Conservation (phyloP, 1,284 basidiomycete species). For the Pterulicium gracile region DNA sequence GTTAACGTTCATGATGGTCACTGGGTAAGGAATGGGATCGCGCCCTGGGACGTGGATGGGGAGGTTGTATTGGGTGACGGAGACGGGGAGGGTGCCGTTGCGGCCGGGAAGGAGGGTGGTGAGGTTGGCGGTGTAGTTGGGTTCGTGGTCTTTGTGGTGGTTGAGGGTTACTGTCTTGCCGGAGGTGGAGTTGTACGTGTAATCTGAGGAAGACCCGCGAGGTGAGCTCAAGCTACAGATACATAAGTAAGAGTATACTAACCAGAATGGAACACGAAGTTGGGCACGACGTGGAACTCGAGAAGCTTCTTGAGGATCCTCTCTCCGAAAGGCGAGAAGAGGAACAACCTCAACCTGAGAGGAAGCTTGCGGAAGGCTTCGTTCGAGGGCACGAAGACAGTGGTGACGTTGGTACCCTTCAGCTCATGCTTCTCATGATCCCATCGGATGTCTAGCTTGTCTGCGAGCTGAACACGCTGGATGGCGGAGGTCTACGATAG, state of each 20-base stretch:
- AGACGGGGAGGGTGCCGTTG: slow-evolving; percentile 28
- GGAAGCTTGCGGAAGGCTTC: slow-evolving; percentile 42
- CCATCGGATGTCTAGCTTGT: slow-evolving; percentile 28
- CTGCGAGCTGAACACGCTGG: slow-evolving; percentile 30
- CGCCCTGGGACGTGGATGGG: slow-evolving; percentile 13
- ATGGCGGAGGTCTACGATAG: slow-evolving; percentile 30
- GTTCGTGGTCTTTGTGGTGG: slow-evolving; percentile 9
- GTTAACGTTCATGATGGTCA: slow-evolving; percentile 35
- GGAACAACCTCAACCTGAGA: slow-evolving; percentile 32
- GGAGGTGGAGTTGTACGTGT: slow-evolving; percentile 1
- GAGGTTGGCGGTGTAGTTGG: slow-evolving; percentile 28
- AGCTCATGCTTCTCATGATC: slow-evolving; percentile 22
- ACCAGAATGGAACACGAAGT: slow-evolving; percentile 36
- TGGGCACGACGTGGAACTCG: slow-evolving; percentile 43
- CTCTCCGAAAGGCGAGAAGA: slow-evolving; percentile 48
- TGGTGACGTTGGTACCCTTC: slow-evolving; percentile 33
- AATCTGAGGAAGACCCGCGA: slow-evolving; percentile 7
- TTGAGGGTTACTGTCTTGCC: neutral
- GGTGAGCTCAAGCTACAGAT: too few relatives aligned
- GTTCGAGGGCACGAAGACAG: slow-evolving; percentile 45
- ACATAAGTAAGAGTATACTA: too few relatives aligned
- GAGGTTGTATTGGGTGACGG: slow-evolving; percentile 30
- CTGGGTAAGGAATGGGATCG: slow-evolving; percentile 17
- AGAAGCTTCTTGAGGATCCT: slow-evolving; percentile 39
- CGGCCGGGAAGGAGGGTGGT: slow-evolving; percentile 30